Evolutionary conservation across 305 asterid species (phyloP), one percentile per base, ranked within the genome.

Genomic region (Withania somnifera): DNA sequence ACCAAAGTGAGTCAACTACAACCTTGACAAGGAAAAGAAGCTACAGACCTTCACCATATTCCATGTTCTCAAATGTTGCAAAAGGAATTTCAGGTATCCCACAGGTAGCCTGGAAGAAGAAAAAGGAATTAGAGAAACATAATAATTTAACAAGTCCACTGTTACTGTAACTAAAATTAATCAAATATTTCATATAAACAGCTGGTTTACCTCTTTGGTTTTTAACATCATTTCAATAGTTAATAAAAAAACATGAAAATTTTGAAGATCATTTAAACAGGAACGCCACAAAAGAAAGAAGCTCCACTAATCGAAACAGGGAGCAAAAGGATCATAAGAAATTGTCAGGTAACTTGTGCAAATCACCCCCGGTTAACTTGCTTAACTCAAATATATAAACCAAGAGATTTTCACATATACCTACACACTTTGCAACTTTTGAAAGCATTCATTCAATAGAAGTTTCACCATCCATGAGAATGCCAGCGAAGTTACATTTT

Each of bases 21-120:
- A 85, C 61, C 61, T 83, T 51, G 83, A 78, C n/a, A 82, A 82
- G 53, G 57, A 51, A 58, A 78, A 77, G 80, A 50, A 86, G 82
- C 73, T 13, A 86, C 92, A 77, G 45, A 95, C 99, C 97, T 87
- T 95, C 98, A 81, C 99, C 99, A 82, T 91, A 95, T 85, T 94
- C 98, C 99, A 95, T 95, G 88, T 95, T 95, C 87, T 95, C 99
- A 85, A 94, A 95, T 86, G 99, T 95, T 30, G 98, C 85, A 85
- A 89, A 89, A 66, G 99, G 90, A 85, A 95, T 87, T 90, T 95
- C 99, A 85, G 99, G 99, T 85, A 95, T 95, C 81, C 98, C 99
- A 67, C 99, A 94, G 69, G 97, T 91, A 86, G 99, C 99, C 99
- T 95, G 86, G 85, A 83, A 89, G 83, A 82, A n/a, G 69, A 32